Evolutionary conservation across 2,329 filamentous ascomycete genomes (phyloP).

Genomic region (Arthroderma sp.): DNA sequence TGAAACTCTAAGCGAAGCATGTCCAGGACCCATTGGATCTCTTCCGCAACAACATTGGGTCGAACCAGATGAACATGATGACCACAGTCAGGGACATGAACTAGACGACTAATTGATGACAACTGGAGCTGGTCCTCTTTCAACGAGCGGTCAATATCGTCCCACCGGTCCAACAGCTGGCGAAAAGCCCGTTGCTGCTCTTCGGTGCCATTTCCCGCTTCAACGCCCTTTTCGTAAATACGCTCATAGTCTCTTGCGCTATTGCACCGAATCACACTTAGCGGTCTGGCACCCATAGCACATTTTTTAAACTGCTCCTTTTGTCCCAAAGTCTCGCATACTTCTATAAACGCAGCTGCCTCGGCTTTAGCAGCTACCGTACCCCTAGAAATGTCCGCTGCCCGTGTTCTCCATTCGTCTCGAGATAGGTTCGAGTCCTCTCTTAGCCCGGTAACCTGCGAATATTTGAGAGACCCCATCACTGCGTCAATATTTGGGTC

Average conservation of each 20-base stretch:
- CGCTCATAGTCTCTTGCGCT: slow-evolving; percentile 23
- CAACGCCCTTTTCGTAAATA: slow-evolving; percentile 25
- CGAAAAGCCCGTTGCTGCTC: slow-evolving; percentile 22
- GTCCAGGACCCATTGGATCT: slow-evolving; percentile 26
- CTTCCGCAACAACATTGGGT: slow-evolving; percentile 28
- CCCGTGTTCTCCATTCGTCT: slow-evolving; percentile 26
- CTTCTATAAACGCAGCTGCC: slow-evolving; percentile 14
- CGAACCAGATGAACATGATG: slow-evolving; percentile 29
- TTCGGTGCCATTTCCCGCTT: slow-evolving; percentile 25
- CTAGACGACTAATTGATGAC: slow-evolving; percentile 21
- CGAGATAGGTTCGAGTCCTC: slow-evolving; percentile 20
- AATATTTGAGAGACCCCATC: slow-evolving; percentile 22
- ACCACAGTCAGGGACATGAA: slow-evolving; percentile 26
- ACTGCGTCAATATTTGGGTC: slow-evolving; percentile 24
- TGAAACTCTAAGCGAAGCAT: no score
- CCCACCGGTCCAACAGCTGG: slow-evolving; percentile 23
- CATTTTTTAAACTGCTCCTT: slow-evolving; percentile 24
- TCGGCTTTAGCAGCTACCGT: slow-evolving; percentile 17
- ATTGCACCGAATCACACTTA: slow-evolving; percentile 29
- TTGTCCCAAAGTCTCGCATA: slow-evolving; percentile 20
- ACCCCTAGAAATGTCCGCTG: slow-evolving; percentile 22
- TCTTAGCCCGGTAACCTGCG: slow-evolving; percentile 24
- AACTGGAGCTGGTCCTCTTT: slow-evolving; percentile 25
- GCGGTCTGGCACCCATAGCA: slow-evolving; percentile 21
- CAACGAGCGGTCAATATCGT: slow-evolving; percentile 18